A percentile compares a stretch with the other conserved stretches of the same genome.
These are phyloP conservation scores for Talaromyces sp. DNA, from an alignment of 2,329 filamentous ascomycete species.

Conservation along the genomic window DNA sequence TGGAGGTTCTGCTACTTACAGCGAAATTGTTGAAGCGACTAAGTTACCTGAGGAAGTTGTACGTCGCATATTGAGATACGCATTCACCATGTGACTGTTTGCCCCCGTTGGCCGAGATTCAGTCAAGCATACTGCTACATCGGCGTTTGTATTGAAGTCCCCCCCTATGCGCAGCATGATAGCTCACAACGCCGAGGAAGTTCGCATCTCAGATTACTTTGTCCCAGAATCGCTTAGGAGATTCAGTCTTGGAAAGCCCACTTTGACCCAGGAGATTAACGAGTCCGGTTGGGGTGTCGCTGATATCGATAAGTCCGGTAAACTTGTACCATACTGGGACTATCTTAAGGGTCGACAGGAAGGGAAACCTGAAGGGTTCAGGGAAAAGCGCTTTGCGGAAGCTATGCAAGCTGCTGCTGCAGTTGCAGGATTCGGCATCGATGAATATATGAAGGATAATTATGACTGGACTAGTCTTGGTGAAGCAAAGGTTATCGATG, in stretches of 20 bases:
- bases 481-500: conserved; percentile 15
- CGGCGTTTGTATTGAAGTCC: not conserved
- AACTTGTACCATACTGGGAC: not conserved
- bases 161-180: not conserved
- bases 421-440: not conserved
- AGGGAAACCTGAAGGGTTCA: not conserved
- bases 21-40: not conserved
- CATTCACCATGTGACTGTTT: conserved; percentile 4
- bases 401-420: not conserved
- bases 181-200: not conserved
- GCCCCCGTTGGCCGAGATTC: not conserved
- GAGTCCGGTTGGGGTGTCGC: not conserved
- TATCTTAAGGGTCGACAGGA: not conserved
- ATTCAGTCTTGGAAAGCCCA: not conserved
- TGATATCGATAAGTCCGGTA: not conserved
- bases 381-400: not conserved
- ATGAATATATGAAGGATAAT: not conserved
- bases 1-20: not conserved
- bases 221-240: not conserved
- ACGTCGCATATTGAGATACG: conserved; percentile 1
- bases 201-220: not conserved
- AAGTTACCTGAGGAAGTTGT: not conserved
- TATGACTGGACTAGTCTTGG: conserved; percentile 17
- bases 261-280: not conserved
- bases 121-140: not conserved